Conservation (phyloP, 371 early-diverging fungal species). For the Gilbertella persicaria region DNA sequence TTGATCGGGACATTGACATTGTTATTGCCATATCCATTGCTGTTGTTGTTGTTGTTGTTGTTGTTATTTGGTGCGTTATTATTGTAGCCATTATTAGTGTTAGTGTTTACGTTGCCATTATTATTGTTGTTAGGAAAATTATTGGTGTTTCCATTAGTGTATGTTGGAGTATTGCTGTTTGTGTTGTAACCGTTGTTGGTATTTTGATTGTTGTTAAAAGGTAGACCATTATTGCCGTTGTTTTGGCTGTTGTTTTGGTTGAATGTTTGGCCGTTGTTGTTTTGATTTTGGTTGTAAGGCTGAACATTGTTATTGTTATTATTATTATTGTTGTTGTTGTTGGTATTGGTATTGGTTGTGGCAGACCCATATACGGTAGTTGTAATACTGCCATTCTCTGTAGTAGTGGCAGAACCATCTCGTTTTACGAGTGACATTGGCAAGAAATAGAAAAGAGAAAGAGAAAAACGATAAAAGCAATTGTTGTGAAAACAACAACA, state of each 20-base stretch:
- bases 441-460: background rate
- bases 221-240: background rate
- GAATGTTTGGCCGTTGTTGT: background rate
- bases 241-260: slow-evolving; percentile 2
- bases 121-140: slow-evolving; percentile 2
- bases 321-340: slow-evolving; percentile 8
- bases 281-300: slow-evolving; percentile 2
- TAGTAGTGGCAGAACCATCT: slow-evolving; percentile 3
- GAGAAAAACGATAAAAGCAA: background rate
- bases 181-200: slow-evolving; percentile 7
- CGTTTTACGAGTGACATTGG: slow-evolving; percentile 5
- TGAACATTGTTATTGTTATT: slow-evolving; percentile 8
- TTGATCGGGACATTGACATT: background rate
- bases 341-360: slow-evolving; percentile 6
- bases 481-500: no score
- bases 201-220: slow-evolving; percentile 2
- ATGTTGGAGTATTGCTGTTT: slow-evolving; percentile 7
- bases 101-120: background rate
- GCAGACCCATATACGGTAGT: slow-evolving; percentile 10
- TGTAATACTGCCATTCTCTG: slow-evolving; percentile 5
- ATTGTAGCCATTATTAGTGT: no score
- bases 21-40: slow-evolving; percentile 4
- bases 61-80: background rate
- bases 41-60: slow-evolving; percentile 1
- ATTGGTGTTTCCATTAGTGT: background rate